These are phyloP conservation scores for Calonectria fujianensis DNA, from an alignment of 2,329 filamentous ascomycete species.

Conservation along the genomic window DNA sequence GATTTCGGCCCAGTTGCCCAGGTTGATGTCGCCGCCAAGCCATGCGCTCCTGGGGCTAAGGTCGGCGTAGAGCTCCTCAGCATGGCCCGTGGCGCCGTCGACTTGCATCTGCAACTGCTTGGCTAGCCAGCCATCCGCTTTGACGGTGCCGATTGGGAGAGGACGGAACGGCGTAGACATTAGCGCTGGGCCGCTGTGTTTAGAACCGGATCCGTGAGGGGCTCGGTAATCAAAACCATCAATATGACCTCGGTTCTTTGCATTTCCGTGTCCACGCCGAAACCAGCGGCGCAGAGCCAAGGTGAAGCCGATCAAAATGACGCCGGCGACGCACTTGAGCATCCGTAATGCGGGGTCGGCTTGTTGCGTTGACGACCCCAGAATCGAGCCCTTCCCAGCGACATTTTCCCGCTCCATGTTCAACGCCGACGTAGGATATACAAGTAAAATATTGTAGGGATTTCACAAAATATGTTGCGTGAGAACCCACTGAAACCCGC, in stretches of 20 bases:
- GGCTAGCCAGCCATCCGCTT: slow-evolving; percentile 10
- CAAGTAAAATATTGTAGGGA: too few relatives aligned
- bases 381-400: not conserved
- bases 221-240: not conserved
- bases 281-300: slow-evolving; percentile 5
- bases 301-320: not conserved
- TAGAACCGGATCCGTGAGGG: not conserved
- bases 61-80: slow-evolving; percentile 10
- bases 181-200: not conserved
- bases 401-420: not conserved
- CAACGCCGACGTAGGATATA: not conserved
- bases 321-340: not conserved
- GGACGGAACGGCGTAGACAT: not conserved
- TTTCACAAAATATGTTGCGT: not conserved
- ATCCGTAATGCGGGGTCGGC: slow-evolving; percentile 12
- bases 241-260: not conserved
- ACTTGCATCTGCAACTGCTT: slow-evolving; percentile 21
- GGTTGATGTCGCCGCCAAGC: slow-evolving; percentile 19
- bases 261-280: not conserved
- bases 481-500: not conserved
- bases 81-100: slow-evolving; percentile 5
- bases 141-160: slow-evolving; percentile 5
- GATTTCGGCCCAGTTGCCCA: slow-evolving; percentile 21
- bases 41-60: slow-evolving; percentile 17
- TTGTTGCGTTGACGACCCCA: not conserved